These are phyloP conservation scores for Dictyostelium firmibasis DNA, from an alignment of 78 protist species.

Conservation along the genomic window DNA sequence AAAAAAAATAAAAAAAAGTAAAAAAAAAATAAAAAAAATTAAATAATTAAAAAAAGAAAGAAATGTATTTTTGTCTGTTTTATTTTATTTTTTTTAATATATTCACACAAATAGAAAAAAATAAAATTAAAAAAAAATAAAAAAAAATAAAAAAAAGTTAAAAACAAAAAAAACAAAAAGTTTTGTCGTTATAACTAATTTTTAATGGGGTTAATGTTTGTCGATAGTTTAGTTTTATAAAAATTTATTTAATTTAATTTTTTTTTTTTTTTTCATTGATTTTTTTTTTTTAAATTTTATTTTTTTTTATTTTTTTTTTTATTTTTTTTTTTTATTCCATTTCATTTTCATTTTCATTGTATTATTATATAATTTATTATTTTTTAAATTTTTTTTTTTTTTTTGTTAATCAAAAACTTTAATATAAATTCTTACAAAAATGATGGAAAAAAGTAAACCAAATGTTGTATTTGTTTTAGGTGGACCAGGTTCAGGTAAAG, in stretches of 20 bases:
- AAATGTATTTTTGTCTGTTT: background rate
- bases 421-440: too few relatives aligned
- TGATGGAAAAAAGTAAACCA: constrained; percentile 48
- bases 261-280: background rate
- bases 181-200: too few relatives aligned
- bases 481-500: constrained; percentile 88
- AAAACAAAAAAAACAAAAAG: background rate
- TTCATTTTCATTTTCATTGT: background rate
- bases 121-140: background rate
- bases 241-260: background rate
- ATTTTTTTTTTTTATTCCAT: background rate
- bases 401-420: background rate
- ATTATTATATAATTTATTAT: background rate
- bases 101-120: background rate
- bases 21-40: background rate
- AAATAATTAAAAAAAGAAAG: background rate
- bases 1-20: background rate
- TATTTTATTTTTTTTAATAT: background rate
- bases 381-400: background rate
- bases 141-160: background rate
- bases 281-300: background rate
- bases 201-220: too few relatives aligned
- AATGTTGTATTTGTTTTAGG: constrained; percentile 65
- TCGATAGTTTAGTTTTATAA: background rate
- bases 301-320: background rate